Conservation (phyloP, 768 basidiomycete species). For the Naganishia kalamii region DNA sequence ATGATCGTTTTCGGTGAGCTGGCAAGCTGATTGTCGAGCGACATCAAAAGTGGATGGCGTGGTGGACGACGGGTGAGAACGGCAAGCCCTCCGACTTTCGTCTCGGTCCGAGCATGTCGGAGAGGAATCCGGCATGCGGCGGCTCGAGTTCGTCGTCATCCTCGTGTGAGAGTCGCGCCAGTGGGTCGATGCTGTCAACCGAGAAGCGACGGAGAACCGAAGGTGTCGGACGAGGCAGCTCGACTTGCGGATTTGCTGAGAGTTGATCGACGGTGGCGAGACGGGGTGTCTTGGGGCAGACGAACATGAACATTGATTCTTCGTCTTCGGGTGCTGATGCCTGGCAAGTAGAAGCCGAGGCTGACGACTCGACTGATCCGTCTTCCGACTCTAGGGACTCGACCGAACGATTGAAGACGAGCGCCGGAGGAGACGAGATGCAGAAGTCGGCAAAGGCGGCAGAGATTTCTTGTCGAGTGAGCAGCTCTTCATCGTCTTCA, state of each 20-base stretch:
- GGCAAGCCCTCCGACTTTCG: background rate
- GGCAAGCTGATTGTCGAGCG: too few relatives aligned
- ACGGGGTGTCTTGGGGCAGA: background rate
- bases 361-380: too few relatives aligned
- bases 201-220: background rate
- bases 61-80: too few relatives aligned
- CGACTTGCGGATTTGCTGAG: background rate
- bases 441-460: background rate
- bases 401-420: background rate
- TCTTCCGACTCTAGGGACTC: background rate
- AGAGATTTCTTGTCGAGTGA: background rate
- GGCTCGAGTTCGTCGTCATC: background rate
- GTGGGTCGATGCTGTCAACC: background rate
- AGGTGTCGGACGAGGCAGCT: background rate
- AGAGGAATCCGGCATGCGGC: background rate
- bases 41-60: too few relatives aligned
- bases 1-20: background rate
- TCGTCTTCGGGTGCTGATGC: background rate
- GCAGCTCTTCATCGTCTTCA: background rate
- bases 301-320: background rate
- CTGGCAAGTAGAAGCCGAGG: background rate
- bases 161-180: background rate
- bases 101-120: background rate
- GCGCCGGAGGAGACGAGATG: background rate
- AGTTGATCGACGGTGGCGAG: background rate